Evolutionary conservation across 2,329 filamentous ascomycete genomes (phyloP), one percentile per base, ranked within the genome.

Genomic region (Calonectria naviculata): DNA sequence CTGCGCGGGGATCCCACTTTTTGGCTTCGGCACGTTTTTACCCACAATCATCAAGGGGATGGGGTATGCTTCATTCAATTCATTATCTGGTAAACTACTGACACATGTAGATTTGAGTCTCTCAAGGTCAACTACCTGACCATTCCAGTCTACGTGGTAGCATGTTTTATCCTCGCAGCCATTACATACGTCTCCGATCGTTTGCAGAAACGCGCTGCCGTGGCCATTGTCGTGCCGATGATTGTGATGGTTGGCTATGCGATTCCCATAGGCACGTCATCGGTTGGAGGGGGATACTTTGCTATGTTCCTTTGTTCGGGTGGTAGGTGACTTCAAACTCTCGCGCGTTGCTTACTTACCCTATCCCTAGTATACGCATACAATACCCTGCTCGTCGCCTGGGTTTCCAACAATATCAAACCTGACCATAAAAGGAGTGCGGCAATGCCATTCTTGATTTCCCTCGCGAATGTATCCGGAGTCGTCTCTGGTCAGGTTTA

Each of bases 81-180:
- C 31, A 34, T 34, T 7, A 7, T 34, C 31, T 34, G 6, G 10
- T 34, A 34, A 34, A 34, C 31, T 34, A 34, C 7, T 19, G 7
- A n/a, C n/a, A n/a, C n/a, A n/a, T n/a, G n/a, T 24, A 70, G 67
- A 2, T 70, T 29, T 28, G 29, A 68, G 21, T 70, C 76, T 5
- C 65, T 80, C 9, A 64, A 78, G 41, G 78, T 75, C 26, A 81
- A 82, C 38, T 82, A 82, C 63, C 69, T 83, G 54, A 83, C 81
- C 36, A 82, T 83, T 36, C 82, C 82, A 2, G 80, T 83, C 0
- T 83, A 82, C 52, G 52, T 80, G 19, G 36, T 81, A 17, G 81
- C 75, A 13, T 75, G 76, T 9, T 74, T 81, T 17, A 70, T 73
- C 36, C 76, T 81, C 12, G 73, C 73, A 7, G 61, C 74, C 28